A percentile compares a stretch with the other conserved stretches of the same genome.
phyloP scores from a whole-genome alignment of 352 stramenopile species.

The Phytopythium delawarense region DNA sequence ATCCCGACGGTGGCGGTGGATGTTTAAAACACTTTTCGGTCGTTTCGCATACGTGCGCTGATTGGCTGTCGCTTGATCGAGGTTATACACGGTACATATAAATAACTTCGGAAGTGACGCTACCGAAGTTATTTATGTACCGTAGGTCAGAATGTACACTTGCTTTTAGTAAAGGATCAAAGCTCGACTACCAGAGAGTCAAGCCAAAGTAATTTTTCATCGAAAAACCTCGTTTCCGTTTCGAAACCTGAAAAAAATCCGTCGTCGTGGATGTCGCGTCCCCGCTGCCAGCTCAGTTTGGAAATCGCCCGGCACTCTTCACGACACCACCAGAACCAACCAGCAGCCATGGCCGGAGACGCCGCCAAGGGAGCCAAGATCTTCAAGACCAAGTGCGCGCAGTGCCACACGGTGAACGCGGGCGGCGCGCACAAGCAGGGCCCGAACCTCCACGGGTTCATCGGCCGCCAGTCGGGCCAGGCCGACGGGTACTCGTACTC shows the following conservation, averaged over 20 bases:
- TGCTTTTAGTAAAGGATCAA: no score
- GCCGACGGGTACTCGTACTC: constrained; percentile 98
- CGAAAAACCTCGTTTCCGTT: no score
- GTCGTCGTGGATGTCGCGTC: not conserved
- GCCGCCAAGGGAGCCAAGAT: constrained; percentile 91
- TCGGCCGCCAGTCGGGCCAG: constrained; percentile 95
- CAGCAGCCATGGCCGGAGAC: constrained; percentile 36
- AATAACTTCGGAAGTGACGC: no score
- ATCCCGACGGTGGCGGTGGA: constrained; percentile 1
- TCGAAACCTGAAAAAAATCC: no score
- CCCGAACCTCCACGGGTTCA: constrained; percentile 97
- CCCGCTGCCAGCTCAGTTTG: constrained; percentile 28
- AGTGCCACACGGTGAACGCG: constrained; percentile 90
- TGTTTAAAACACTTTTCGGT: constrained; percentile 4
- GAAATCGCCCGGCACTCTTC: constrained; percentile 39
- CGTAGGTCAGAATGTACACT: no score
- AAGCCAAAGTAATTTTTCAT: no score
- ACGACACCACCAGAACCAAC: constrained; percentile 28
- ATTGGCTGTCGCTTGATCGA: not conserved
- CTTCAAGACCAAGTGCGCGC: constrained; percentile 97
- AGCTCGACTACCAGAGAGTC: no score
- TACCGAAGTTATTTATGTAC: no score
- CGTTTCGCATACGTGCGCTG: constrained; percentile 5
- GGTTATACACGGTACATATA: no score
- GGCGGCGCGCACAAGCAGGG: constrained; percentile 98